Base-by-base conservation (phyloP, 1,139 yeast genomes). In the Zygotorulaspora mrakii region DNA sequence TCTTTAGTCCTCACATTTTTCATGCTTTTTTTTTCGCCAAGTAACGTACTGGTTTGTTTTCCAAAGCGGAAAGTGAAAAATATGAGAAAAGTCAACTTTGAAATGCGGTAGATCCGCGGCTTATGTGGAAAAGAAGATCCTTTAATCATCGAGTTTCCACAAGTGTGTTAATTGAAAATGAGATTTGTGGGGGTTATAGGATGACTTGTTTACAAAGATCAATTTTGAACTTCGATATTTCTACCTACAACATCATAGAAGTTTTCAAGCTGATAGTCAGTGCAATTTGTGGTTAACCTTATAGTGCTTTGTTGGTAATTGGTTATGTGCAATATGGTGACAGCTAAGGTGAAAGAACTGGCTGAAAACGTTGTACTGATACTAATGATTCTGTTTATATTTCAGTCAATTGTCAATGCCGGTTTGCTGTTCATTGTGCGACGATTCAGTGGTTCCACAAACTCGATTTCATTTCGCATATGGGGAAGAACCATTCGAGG, bases 401-500 rank as follows among this genome's bases (percentile, higher is more conserved):
- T 39, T n/a, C 32, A 35, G 21, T 8, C 34, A 5, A 25, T 34
- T 10, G 5, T 28, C 20, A 28, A 16, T 17, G 18, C 21, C 5
- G 20, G 35, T 10, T 22, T 42, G 9, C 25, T 21, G 30, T 14
- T 37, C 18, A 37, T 39, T n/a, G 28, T 11, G 13, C 38, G 39
- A 13, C 32, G 32, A 22, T 16, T 32, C 12, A 28, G 32, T 17
- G 39, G 38, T 11, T 31, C 34, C 13, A 35, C 30, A 32, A 24
- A 10, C 6, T 23, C 23, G 7, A 39, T 40, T 27, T 47, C 51
- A 9, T 46, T 46, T 24, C 48, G 50, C 9, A 36, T 53, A 5
- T 39, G 51, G n/a, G 54, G 55, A 4, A 40, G 46, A n/a, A 47
- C 53, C 7, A 39, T 53, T 14, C 43, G 48, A 30, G 35, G 34